Base-by-base conservation (phyloP, 164 flowering plant genomes). In the Aristolochia californica region DNA sequence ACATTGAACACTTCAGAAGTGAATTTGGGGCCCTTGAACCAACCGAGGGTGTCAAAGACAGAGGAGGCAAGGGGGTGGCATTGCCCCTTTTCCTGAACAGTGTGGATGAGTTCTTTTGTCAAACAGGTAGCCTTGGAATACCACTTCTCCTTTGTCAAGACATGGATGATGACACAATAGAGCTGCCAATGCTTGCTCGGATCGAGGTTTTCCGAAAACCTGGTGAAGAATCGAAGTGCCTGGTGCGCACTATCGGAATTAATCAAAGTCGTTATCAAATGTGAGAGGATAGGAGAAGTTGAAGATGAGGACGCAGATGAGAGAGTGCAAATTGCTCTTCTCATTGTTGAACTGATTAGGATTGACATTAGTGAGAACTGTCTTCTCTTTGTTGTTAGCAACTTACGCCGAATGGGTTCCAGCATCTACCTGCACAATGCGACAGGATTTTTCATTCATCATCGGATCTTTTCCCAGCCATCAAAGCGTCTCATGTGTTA, bases 61-160 rank as follows among this genome's bases (percentile, higher is more conserved):
- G 58, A 58, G 9, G 56, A 69, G 56, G 74, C 79, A 24, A 66
- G 72, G 14, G 67, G 70, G 34, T n/a, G 66, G n/a, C 75, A 59
- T 22, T 70, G 71, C 34, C 67, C 63, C 28, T 24, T 44, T 34
- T 62, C 71, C 10, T 43, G 75, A 13, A 82, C 68, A 28, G 45
- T 62, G 56, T 78, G 62, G 24, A 82, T 74, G 69, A 88, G 83
- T 67, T 66, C 69, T 73, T 75, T 78, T 58, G 71, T 69, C 85
- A 82, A 78, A 67, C 77, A 77, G 72, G 70, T 79, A 28, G 93
- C 84, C 25, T 75, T 15, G 40, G 52, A 23, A 61, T 72, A 75
- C 20, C 62, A 50, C 58, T 68, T 70, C 11, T 81, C 77, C 24
- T 58, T 21, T 20, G 76, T 69, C 54, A 85, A 40, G 44, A 70